Conservation (phyloP, 306 rosid genomes). For the Cyclanthera cordifolia region DNA sequence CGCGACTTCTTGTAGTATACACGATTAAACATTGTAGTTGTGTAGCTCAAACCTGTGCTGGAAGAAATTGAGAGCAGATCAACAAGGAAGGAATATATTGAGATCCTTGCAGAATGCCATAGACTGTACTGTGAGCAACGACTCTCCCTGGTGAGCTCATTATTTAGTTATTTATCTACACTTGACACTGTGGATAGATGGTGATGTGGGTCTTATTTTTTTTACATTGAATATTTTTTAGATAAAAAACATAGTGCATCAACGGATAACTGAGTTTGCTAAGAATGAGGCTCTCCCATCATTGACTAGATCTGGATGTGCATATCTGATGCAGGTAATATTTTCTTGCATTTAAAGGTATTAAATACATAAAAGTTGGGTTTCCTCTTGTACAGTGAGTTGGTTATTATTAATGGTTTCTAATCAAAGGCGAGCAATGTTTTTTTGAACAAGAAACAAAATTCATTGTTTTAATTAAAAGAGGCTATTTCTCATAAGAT, state of each 20-base stretch:
- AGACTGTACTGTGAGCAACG: conserved; percentile 85
- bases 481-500: no score
- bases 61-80: conserved; percentile 92
- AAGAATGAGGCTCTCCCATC: conserved; percentile 96
- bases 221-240: conserved; percentile 27
- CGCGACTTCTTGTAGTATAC: conserved; percentile 6
- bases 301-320: conserved; percentile 95
- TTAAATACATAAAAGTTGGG: not conserved
- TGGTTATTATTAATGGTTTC: not conserved
- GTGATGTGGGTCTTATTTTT: conserved; percentile 16
- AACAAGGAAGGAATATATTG: conserved; percentile 84
- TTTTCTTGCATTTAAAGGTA: not conserved
- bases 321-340: conserved; percentile 83
- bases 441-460: no score
- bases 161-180: conserved; percentile 26
- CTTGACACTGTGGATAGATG: not conserved
- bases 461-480: no score
- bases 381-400: not conserved
- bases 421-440: not conserved
- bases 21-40: conserved; percentile 22
- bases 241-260: conserved; percentile 82
- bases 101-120: conserved; percentile 91
- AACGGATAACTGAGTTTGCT: conserved; percentile 77
- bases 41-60: conserved; percentile 78
- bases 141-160: conserved; percentile 75